Evolutionary conservation across 1,284 basidiomycete genomes (phyloP), one percentile per base, ranked within the genome.

Genomic region (Cryptococcus maquisensis): DNA sequence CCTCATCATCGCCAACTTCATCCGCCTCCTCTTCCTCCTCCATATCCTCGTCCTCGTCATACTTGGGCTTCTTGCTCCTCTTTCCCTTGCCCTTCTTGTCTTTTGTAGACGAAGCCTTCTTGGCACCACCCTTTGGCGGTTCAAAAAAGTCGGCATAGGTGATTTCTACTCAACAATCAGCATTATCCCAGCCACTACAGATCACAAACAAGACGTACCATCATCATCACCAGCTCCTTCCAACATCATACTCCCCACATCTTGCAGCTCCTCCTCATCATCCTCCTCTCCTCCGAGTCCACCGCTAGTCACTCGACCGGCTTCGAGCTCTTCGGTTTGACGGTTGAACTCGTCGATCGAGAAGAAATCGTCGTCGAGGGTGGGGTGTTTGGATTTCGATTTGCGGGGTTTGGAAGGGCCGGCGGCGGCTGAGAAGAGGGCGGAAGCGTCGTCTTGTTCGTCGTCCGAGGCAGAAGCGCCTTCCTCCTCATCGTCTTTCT

Each of bases 301-400:
- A 46, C 75, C 79, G 48, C 87, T 87, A 62, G 86, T 85, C 13
- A 83, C 78, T 12, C 79, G 79, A 55, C 79, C 81, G 15, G 86
- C 84, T 75, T 96, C 92, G 7, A 85, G 82, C 62, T 84, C 84
- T 72, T 90, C 88, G 2, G 88, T 88, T 74, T 92, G 84, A 4
- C 86, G 82, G 71, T 98, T 96, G 79, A 98, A 98, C 21, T 85
- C 81, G 52, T 85, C 84, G 52, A 98, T 83, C 53, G 88, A 84
- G 77, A 98, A 98, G 79, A 98, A 98, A 24, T 82, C 84, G 72
- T 98, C 95, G 74, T 98, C 88, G n/a, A 98, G 82, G 46, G 82
- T 82, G 6, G 85, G 80, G 60, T 84, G 81, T 18, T 63, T 26
- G n/a, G 16, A 57, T 53, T 73, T 72, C 21, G 58, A 47, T 56